These are phyloP conservation scores for Ricinus communis DNA, from an alignment of 345 rosid genomes.

Conservation along the genomic window DNA sequence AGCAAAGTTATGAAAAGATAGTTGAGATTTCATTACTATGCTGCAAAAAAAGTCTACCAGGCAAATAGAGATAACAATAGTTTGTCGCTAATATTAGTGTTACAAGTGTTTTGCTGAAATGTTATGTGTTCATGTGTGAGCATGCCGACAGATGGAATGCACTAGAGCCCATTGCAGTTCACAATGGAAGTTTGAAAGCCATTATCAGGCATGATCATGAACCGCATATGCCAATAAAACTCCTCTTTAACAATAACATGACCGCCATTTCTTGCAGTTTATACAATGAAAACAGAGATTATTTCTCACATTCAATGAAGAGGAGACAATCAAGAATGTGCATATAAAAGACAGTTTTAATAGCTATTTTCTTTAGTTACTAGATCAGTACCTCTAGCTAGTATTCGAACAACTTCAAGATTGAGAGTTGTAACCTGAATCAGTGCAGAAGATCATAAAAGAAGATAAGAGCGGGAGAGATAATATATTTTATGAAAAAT, in stretches of 20 bases:
- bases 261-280: not conserved
- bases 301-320: not conserved
- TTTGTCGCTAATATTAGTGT: not conserved
- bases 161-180: not conserved
- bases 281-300: not conserved
- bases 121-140: not conserved
- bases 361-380: slow-evolving; percentile 1
- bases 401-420: slow-evolving; percentile 88
- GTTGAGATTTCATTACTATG: not conserved
- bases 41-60: not conserved
- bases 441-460: slow-evolving; percentile 6
- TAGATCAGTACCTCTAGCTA: slow-evolving; percentile 69
- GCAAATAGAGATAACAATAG: not conserved
- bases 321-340: not conserved
- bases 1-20: not conserved
- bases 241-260: not conserved
- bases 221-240: not conserved
- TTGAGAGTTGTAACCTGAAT: slow-evolving; percentile 80
- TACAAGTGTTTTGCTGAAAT: too few species aligned
- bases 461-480: slow-evolving; percentile 4
- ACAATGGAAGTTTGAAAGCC: not conserved
- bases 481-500: not conserved
- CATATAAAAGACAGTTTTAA: not conserved
- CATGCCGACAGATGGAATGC: not conserved
- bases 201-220: not conserved